phyloP scores from a whole-genome alignment of 2,329 filamentous ascomycete genomes.

The Botryotinia convoluta region DNA sequence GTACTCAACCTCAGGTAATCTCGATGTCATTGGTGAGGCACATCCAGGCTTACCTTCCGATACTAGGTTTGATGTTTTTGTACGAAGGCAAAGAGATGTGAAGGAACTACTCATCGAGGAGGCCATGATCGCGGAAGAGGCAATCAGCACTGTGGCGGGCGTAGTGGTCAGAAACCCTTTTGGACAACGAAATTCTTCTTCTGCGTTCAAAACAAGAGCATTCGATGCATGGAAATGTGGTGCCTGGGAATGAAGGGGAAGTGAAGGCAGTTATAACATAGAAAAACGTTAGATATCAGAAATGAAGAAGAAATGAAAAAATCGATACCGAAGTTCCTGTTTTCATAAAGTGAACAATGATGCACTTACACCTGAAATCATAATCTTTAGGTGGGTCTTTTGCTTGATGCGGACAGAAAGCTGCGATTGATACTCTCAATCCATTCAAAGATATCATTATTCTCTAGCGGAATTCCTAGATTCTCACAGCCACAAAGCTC shows the following conservation, averaged over 20 bases:
- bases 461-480: not conserved
- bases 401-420: not conserved
- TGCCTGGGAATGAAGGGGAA: not conserved
- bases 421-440: not conserved
- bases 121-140: not conserved
- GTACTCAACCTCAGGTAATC: not conserved
- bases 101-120: not conserved
- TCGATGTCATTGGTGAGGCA: not conserved
- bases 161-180: not conserved
- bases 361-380: not conserved
- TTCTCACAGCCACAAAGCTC: not conserved
- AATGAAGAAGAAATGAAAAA: not conserved
- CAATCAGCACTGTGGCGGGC: not conserved
- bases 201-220: not conserved
- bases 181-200: not conserved
- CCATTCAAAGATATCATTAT: too few species aligned
- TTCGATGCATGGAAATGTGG: not conserved
- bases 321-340: fast-evolving
- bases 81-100: not conserved
- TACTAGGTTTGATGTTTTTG: not conserved
- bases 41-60: constrained; percentile 6
- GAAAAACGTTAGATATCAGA: not conserved
- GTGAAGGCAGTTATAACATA: not conserved
- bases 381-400: not conserved
- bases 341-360: not conserved